These are phyloP conservation scores for Ascochyta pisi DNA, from an alignment of 2,329 filamentous ascomycete species.

Conservation along the genomic window DNA sequence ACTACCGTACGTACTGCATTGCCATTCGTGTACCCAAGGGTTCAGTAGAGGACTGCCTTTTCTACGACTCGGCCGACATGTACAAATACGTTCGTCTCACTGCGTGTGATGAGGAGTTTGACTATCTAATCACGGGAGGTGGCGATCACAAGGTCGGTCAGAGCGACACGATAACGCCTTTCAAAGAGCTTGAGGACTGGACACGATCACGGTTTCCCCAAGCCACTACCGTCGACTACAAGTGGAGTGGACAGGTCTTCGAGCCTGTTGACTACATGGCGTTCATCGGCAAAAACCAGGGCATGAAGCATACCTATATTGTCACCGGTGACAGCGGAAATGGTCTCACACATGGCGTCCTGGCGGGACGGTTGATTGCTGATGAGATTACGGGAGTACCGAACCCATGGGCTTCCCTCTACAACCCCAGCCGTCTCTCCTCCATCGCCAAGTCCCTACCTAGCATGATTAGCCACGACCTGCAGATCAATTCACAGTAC, in stretches of 20 bases:
- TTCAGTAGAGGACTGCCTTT: slow-evolving; percentile 60
- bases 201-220: slow-evolving; percentile 60
- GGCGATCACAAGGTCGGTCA: slow-evolving; percentile 67
- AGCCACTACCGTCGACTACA: slow-evolving; percentile 59
- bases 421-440: slow-evolving; percentile 58
- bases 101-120: slow-evolving; percentile 59
- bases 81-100: slow-evolving; percentile 66
- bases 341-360: slow-evolving; percentile 63
- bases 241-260: slow-evolving; percentile 65
- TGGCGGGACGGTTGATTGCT: slow-evolving; percentile 61
- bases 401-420: slow-evolving; percentile 60
- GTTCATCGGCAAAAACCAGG: slow-evolving; percentile 64
- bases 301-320: slow-evolving; percentile 59
- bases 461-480: slow-evolving; percentile 58
- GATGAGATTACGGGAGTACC: slow-evolving; percentile 60
- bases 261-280: slow-evolving; percentile 63
- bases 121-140: slow-evolving; percentile 64
- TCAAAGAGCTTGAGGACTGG: slow-evolving; percentile 62
- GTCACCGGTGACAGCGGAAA: slow-evolving; percentile 66
- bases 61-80: slow-evolving; percentile 62
- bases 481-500: slow-evolving; percentile 64
- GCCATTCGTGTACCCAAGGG: slow-evolving; percentile 62
- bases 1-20: slow-evolving; percentile 63
- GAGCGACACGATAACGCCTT: slow-evolving; percentile 54
- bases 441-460: slow-evolving; percentile 56